Conservation (phyloP, 148 eudicot genomes). For the Silene conica region DNA sequence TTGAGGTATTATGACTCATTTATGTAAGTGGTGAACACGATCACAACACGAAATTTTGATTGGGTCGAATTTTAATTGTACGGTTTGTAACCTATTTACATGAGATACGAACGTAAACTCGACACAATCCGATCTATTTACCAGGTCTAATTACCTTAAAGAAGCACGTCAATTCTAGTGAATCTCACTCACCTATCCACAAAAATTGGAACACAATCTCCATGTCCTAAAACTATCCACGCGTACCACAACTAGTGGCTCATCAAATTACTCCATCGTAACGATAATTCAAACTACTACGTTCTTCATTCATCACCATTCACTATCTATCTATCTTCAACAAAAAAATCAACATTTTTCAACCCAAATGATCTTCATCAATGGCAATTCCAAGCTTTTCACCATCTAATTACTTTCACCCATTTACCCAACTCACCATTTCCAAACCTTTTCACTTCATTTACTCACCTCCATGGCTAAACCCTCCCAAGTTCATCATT, state of each 20-base stretch:
- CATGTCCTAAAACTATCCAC: conserved; percentile 23
- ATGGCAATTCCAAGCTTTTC: conserved; percentile 29
- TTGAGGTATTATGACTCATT: no score
- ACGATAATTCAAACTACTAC: conserved; percentile 23
- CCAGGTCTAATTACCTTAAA: no score
- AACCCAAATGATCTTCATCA: conserved; percentile 13
- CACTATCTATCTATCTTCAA: not conserved
- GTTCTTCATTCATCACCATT: not conserved
- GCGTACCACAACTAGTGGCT: conserved; percentile 30
- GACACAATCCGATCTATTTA: no score
- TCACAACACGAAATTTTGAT: no score
- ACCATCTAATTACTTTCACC: conserved; percentile 18
- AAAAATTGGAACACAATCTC: conserved; percentile 13
- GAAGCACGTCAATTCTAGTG: no score
- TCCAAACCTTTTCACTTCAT: conserved; percentile 18
- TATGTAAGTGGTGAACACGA: no score
- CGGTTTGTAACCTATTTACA: no score
- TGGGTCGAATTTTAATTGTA: no score
- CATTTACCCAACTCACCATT: conserved; percentile 25
- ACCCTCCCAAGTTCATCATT: conserved; percentile 11
- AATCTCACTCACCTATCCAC: no score
- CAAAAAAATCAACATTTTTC: not conserved
- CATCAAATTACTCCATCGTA: conserved; percentile 20
- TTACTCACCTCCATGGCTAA: conserved; percentile 23
- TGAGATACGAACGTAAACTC: no score